These are phyloP conservation scores for Phlyctochytrium arcticum DNA, from an alignment of 192 early-diverging fungal genomes.

Conservation along the genomic window DNA sequence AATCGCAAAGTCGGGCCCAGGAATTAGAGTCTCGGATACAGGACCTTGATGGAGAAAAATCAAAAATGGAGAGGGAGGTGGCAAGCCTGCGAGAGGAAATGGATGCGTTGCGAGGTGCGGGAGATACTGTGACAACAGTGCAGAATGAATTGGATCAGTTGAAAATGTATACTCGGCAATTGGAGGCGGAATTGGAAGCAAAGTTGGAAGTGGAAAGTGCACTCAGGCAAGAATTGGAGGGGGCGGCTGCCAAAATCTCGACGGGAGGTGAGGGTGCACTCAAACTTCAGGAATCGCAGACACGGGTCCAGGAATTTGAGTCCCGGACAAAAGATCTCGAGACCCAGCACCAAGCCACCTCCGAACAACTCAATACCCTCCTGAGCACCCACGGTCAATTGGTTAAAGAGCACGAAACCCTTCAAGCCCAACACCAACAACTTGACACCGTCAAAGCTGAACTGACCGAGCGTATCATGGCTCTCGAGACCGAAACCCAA, in stretches of 20 bases:
- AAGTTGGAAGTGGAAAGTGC: background rate
- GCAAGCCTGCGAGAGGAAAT: background rate
- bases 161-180: background rate
- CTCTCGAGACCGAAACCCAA: no score
- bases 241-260: no score
- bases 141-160: background rate
- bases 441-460: no score
- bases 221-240: background rate
- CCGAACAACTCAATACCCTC: no score
- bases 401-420: background rate
- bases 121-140: background rate
- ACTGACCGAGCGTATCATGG: no score
- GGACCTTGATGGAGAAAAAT: background rate
- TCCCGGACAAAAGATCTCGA: background rate
- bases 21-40: background rate
- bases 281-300: no score
- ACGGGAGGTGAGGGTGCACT: no score
- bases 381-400: no score
- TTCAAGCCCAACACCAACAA: background rate
- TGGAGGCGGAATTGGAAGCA: background rate
- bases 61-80: background rate
- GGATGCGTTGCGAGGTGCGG: background rate
- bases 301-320: no score
- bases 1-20: no score
- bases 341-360: no score